These are phyloP conservation scores for Zymoseptoria tritici DNA, from an alignment of 2,329 filamentous ascomycete species.

Conservation along the genomic window DNA sequence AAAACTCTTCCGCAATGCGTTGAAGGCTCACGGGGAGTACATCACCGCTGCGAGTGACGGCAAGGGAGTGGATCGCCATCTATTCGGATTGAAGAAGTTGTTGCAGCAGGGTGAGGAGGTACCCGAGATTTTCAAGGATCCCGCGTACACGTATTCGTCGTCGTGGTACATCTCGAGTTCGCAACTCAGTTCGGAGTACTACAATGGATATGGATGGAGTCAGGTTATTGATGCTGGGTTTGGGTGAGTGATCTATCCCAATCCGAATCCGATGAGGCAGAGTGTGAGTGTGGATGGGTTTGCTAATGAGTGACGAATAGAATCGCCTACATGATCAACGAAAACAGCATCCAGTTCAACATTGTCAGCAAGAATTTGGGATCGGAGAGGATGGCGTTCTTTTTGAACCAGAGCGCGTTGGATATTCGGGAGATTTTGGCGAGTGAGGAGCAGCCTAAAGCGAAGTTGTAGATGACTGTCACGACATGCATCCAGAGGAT, in stretches of 20 bases:
- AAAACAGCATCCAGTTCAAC: conserved; percentile 98
- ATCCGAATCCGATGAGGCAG: neutral
- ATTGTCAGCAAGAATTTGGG: conserved; percentile 90
- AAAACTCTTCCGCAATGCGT: conserved; percentile 71
- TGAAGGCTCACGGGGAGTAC: conserved; percentile 80
- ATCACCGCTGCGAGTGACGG: conserved; percentile 84
- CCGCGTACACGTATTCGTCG: conserved; percentile 72
- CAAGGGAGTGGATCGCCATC: conserved; percentile 87
- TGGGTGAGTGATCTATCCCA: conserved; percentile 44
- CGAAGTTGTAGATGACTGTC: conserved; percentile 2
- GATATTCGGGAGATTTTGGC: conserved; percentile 83
- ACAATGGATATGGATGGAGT: conserved; percentile 98
- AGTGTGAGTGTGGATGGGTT: neutral
- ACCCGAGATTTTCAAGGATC: conserved; percentile 78
- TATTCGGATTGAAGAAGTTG: conserved; percentile 95
- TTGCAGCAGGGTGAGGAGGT: conserved; percentile 72
- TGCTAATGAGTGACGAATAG: conserved; percentile 23
- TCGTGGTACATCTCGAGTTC: conserved; percentile 89
- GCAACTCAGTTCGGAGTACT: conserved; percentile 92
- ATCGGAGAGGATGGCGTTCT: conserved; percentile 89
- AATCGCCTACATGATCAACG: conserved; percentile 99
- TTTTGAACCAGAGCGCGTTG: conserved; percentile 83
- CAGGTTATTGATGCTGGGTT: conserved; percentile 95
- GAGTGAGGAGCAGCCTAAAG: conserved; percentile 45
- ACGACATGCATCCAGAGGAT: too few species aligned